These are phyloP conservation scores for Aspergillus funiculosus DNA, from an alignment of 495 filamentous ascomycete genomes.

Conservation along the genomic window DNA sequence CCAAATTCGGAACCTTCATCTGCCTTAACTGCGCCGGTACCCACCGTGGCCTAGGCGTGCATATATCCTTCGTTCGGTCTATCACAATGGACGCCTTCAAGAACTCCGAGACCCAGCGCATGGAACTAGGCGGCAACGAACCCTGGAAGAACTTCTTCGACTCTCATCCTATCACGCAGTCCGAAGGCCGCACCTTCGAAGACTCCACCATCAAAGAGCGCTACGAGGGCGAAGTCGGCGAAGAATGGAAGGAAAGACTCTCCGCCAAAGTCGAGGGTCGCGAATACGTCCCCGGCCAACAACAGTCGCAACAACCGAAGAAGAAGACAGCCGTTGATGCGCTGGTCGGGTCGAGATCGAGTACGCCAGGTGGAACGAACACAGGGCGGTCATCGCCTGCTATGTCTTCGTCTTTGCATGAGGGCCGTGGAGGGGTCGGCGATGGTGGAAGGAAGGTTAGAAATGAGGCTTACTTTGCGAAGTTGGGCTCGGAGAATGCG, in stretches of 20 bases:
- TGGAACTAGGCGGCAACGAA: constrained; percentile 81
- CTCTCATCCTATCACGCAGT: constrained; percentile 56
- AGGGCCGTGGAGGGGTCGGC: constrained; percentile 19
- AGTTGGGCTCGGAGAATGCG: constrained; percentile 74
- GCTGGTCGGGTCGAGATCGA: constrained; percentile 27
- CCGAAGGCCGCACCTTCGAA: constrained; percentile 59
- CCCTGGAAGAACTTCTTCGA: constrained; percentile 83
- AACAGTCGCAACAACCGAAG: constrained; percentile 32
- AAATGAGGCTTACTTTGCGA: constrained; percentile 88
- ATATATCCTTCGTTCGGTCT: constrained; percentile 94
- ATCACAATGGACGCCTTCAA: constrained; percentile 99
- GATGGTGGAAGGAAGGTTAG: constrained; percentile 47
- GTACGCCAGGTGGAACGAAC: constrained; percentile 26
- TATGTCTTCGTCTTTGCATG: constrained; percentile 12
- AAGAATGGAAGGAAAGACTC: constrained; percentile 93
- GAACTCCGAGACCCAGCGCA: constrained; percentile 72
- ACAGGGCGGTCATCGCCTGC: constrained; percentile 26
- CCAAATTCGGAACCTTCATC: constrained; percentile 85
- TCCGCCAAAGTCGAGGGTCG: constrained; percentile 76
- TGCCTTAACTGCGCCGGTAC: constrained; percentile 93
- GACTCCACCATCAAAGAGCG: constrained; percentile 71
- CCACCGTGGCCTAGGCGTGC: constrained; percentile 89
- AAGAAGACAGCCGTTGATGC: constrained; percentile 17
- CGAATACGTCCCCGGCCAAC: constrained; percentile 68
- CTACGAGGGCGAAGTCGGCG: constrained; percentile 80